Evolutionary conservation across 441 rosid species (phyloP).

Genomic region (Melastoma candidum): DNA sequence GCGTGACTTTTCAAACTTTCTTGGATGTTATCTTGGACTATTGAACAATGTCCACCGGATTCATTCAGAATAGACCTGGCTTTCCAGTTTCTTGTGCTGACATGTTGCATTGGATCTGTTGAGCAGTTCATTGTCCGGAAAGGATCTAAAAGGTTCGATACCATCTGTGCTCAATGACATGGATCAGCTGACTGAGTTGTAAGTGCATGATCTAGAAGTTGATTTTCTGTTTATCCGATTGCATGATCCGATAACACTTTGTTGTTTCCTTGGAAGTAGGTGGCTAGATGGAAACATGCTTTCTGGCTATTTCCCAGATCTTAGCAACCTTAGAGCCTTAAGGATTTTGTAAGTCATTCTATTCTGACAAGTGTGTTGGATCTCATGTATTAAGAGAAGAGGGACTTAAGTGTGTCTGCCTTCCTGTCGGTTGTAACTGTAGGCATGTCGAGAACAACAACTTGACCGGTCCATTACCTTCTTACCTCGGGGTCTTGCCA

Average conservation of each 20-base stretch:
- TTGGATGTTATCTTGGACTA: too few relatives aligned
- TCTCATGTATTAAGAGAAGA: constrained; percentile 3
- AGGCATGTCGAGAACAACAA: constrained; percentile 92
- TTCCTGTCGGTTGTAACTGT: constrained; percentile 15
- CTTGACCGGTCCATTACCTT: constrained; percentile 62
- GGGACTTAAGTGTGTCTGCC: constrained; percentile 7
- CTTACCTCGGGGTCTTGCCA: constrained; percentile 52
- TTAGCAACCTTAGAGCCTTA: constrained; percentile 64
- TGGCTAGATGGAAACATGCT: constrained; percentile 74
- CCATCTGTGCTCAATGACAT: constrained; percentile 50
- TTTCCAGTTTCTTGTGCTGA: too few relatives aligned
- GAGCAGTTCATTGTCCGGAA: constrained; percentile 59
- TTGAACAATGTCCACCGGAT: too few relatives aligned
- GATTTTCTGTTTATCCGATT: constrained; percentile 1
- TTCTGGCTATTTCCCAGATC: constrained; percentile 61
- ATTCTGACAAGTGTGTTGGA: background rate
- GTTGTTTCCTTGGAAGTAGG: constrained; percentile 30
- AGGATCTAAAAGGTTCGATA: constrained; percentile 51
- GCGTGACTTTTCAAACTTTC: too few relatives aligned
- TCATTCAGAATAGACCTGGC: too few relatives aligned
- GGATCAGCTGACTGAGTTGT: constrained; percentile 73
- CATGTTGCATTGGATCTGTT: constrained; percentile 12
- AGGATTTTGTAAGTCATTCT: constrained; percentile 54
- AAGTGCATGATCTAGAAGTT: constrained; percentile 23
- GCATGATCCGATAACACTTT: background rate